Percentiles rank a stretch among this genome's conserved stretches.
phyloP scores from a whole-genome alignment of 169 alveolate species.

The Prorocentrum cordatum region DNA sequence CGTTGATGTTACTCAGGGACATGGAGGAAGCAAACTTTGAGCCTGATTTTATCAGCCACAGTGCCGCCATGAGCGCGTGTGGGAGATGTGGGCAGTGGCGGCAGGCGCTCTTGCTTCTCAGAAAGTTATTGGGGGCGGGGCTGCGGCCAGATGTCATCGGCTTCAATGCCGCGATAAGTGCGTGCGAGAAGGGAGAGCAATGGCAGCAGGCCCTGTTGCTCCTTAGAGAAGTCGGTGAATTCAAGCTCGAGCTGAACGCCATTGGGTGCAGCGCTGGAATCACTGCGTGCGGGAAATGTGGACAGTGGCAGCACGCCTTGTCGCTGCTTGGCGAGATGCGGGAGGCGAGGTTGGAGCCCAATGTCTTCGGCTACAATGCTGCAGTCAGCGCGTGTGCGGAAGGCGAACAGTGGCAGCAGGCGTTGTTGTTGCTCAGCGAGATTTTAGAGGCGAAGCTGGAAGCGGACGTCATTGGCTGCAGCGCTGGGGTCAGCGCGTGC shows the following conservation, averaged over 20 bases:
- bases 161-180: neutral
- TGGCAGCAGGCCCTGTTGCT: neutral
- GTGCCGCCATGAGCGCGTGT: slow-evolving; percentile 1
- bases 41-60: neutral
- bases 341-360: neutral
- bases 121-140: neutral
- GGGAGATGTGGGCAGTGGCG: neutral
- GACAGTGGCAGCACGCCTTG: too few species aligned
- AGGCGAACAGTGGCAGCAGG: slow-evolving; percentile 10
- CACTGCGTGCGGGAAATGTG: too few species aligned
- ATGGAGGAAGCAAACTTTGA: neutral
- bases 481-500: neutral
- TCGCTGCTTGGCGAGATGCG: too few species aligned
- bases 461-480: neutral
- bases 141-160: neutral
- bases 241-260: too few species aligned
- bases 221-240: neutral
- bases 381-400: slow-evolving; percentile 11
- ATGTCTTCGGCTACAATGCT: neutral
- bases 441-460: neutral
- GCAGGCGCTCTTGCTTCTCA: neutral
- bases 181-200: neutral
- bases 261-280: too few species aligned
- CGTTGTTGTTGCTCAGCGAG: neutral
- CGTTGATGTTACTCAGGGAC: neutral